Evolutionary conservation across 805 yeast species (phyloP), one percentile per base, ranked within the genome.

Genomic region (Lachancea sp.): DNA sequence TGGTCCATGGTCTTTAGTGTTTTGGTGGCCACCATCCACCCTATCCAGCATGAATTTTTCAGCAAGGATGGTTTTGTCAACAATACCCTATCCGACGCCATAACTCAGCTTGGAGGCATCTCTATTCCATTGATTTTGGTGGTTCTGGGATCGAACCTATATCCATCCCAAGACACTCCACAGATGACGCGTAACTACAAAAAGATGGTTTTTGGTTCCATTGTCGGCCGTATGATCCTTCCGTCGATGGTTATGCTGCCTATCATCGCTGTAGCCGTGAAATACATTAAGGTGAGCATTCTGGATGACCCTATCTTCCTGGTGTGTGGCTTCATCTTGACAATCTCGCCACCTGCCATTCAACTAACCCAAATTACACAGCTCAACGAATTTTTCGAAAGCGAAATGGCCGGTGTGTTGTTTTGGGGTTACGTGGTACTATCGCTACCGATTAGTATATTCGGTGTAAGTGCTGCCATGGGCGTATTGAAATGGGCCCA

Each of bases 331-430:
- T 85, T 85, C 57, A 72, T 85, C 26, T 72, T 85, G 50, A 84
- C 90, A 1, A 77, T 83, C 2, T 77, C 89, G 1, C 93, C 95
- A 2, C 93, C 95, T 2, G 93, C 91, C 3, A 84, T 85, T 52
- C 95, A 85, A 63, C 68, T 85, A 46, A 81, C 89, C 19, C 95
- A 85, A 59, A 85, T 85, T 49, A 82, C 88, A 44, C 91, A 83
- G 58, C 68, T 85, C 55, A 85, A 85, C 60, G 82, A 79, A 53
- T 70, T 84, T 38, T 85, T 77, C 62, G 90, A 85, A 59, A 80
- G 77, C 56, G 95, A 85, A 62, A 85, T 85, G 91, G 82, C 86
- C 0, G 87, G 87, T 25, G 84, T 85, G 15, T 67, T 85, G 51
- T 85, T 85, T 52, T 85, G 90, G 85, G 91, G 93, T 4, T 85